These are phyloP conservation scores for Chlorella sp. DNA, from an alignment of 139 green algal genomes.

Conservation along the genomic window DNA sequence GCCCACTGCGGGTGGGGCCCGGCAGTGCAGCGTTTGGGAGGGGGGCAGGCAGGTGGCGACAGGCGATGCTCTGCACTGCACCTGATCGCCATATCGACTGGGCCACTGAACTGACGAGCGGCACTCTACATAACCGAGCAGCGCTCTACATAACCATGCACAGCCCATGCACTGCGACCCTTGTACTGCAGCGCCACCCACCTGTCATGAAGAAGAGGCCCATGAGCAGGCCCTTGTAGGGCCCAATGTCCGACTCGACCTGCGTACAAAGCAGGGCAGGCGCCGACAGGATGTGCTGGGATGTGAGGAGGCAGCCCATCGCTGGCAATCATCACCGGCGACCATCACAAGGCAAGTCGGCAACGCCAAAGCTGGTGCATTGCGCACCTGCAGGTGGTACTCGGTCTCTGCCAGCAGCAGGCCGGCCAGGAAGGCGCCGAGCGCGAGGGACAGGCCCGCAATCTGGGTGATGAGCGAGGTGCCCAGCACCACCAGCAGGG, in stretches of 20 bases:
- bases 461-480: conserved; percentile 83
- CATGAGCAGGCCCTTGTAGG: conserved; percentile 98
- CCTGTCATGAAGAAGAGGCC: conserved; percentile 99
- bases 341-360: too few species aligned
- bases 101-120: too few species aligned
- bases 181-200: neutral
- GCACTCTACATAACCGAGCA: too few species aligned
- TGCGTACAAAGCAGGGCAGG: conserved; percentile 26
- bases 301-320: too few species aligned
- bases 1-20: conserved; percentile 63
- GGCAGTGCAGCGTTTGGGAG: neutral
- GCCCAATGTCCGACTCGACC: conserved; percentile 98
- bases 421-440: conserved; percentile 98
- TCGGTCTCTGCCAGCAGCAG: conserved; percentile 98
- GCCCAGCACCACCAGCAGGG: conserved; percentile 80
- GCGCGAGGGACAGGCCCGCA: conserved; percentile 90
- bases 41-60: neutral
- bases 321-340: too few species aligned
- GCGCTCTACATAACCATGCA: too few species aligned
- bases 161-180: neutral
- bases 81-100: too few species aligned
- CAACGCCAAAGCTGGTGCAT: too few species aligned
- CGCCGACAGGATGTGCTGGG: too few species aligned
- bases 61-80: too few species aligned
- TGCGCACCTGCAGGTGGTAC: conserved; percentile 76